A percentile compares a stretch with the other conserved stretches of the same genome.
These are phyloP conservation scores for Penicillium glabrum DNA, from an alignment of 2,329 filamentous ascomycete genomes.

Conservation along the genomic window DNA sequence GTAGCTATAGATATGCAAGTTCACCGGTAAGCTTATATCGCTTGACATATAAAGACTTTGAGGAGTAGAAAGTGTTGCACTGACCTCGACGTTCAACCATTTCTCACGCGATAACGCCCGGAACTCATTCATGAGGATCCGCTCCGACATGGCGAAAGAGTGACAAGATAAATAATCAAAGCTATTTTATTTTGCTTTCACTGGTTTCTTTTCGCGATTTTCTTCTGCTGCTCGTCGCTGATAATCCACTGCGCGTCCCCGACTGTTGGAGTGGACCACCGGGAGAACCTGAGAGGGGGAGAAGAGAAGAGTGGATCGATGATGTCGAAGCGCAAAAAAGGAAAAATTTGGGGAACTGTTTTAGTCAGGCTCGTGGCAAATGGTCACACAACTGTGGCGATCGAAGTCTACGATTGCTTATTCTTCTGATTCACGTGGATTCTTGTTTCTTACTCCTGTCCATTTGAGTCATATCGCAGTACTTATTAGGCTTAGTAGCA, in stretches of 20 bases:
- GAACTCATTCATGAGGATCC: conserved; percentile 87
- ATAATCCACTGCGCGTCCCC: neutral
- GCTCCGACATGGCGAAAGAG: conserved; percentile 58
- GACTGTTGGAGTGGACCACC: neutral
- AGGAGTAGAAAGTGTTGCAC: conserved; percentile 23
- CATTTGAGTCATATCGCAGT: neutral
- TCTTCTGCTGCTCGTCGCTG: neutral
- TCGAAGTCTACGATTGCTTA: neutral
- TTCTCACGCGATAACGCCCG: conserved; percentile 80
- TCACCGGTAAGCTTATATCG: neutral
- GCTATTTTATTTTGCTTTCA: neutral
- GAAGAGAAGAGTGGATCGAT: conserved; percentile 2
- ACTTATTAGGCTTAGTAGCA: neutral
- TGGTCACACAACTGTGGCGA: neutral
- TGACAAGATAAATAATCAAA: neutral
- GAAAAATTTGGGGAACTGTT: neutral
- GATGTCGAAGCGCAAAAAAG: neutral
- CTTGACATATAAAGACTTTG: neutral
- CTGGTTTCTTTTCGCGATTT: neutral
- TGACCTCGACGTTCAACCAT: conserved; percentile 87
- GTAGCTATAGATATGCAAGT: conserved; percentile 54
- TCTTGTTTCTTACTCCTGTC: neutral
- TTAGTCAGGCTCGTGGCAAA: neutral
- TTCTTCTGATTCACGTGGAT: neutral
- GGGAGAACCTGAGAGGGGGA: neutral